Base-by-base conservation (phyloP, 495 filamentous ascomycete species). In the Trichoderma erinaceum region DNA sequence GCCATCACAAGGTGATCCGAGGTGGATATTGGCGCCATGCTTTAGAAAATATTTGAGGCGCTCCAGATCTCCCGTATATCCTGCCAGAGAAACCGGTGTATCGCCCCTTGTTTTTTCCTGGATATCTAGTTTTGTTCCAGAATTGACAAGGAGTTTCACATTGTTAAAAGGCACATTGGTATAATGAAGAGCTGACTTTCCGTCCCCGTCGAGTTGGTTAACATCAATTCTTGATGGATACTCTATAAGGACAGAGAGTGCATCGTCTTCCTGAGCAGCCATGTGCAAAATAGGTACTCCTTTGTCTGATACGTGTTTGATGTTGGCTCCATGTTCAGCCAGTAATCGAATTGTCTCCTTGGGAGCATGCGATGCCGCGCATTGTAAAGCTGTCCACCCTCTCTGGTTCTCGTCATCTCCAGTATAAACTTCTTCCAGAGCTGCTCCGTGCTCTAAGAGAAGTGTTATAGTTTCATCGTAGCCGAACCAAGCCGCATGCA, bases 401-500 rank as follows among this genome's bases (percentile, higher is more conserved):
- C 16, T 35, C 5, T 23, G 29, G 21, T 61, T 4, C 13, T 43
- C 69, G 38, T 56, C 41, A 29, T 29, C 29, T n/a, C 68, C 71
- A 35, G 41, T 29, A 29, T 52, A 66, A n/a, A 67, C 65, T 11
- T 66, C 38, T 16, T 65, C 64, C 16, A 61, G 5, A 4, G 16
- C 23, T 11, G 67, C 71, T 25, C 67, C 67, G 38, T 72, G 67
- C 12, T 72, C 69, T 15, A 70, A 21, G 21, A 72, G 67, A 32
- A 69, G 41, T 16, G 64, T 41, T 7, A 56, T 32, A 3, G 50
- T 66, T 10, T 46, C 66, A 27, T 8, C 11, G 35, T 52, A 18
- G 58, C 61, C 12, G 29, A 63, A 29, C 18, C 35, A 29, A 66
- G 65, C 35, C 61, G 69, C 21, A 67, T 69, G n/a, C 38, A 67